A percentile compares a stretch with the other conserved stretches of the same genome.
phyloP scores from a whole-genome alignment of 805 yeast genomes.

The Priceomyces fermenticarens region DNA sequence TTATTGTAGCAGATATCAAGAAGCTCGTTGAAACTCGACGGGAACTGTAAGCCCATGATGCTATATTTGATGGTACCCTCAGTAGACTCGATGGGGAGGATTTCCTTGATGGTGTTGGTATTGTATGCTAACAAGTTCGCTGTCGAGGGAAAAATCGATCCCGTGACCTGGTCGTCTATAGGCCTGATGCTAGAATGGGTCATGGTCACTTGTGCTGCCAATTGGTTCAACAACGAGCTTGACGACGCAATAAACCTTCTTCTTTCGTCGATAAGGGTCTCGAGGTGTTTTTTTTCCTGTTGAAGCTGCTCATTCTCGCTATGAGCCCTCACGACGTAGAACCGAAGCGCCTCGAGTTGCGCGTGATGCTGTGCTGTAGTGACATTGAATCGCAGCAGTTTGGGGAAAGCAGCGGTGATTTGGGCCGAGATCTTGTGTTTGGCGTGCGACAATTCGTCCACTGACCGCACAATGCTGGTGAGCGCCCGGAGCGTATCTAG shows the following conservation, averaged over 20 bases:
- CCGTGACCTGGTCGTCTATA: conserved; percentile 19
- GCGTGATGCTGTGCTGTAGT: not conserved
- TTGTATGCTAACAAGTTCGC: conserved; percentile 11
- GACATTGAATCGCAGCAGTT: not conserved
- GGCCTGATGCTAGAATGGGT: conserved; percentile 26
- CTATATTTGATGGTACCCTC: conserved; percentile 20
- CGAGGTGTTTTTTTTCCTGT: conserved; percentile 19
- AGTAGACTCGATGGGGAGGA: conserved; percentile 24
- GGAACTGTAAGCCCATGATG: conserved; percentile 35
- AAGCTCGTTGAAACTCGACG: conserved; percentile 27
- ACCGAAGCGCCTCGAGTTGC: conserved; percentile 10
- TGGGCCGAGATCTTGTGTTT: conserved; percentile 17
- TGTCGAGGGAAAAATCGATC: conserved; percentile 20
- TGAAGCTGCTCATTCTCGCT: conserved; percentile 20
- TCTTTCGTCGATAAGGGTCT: conserved; percentile 18
- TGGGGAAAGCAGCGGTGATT: conserved; percentile 5
- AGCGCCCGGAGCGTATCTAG: conserved; percentile 29
- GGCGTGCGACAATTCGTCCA: conserved; percentile 25
- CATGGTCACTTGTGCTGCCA: conserved; percentile 22
- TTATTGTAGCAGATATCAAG: conserved; percentile 28
- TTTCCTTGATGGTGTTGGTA: conserved; percentile 18
- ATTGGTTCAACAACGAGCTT: conserved; percentile 12
- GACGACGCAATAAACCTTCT: conserved; percentile 14
- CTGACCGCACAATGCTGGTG: conserved; percentile 20
- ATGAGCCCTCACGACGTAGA: conserved; percentile 17